Conservation (phyloP, 441 rosid genomes). For the Eutrema salsugineum region DNA sequence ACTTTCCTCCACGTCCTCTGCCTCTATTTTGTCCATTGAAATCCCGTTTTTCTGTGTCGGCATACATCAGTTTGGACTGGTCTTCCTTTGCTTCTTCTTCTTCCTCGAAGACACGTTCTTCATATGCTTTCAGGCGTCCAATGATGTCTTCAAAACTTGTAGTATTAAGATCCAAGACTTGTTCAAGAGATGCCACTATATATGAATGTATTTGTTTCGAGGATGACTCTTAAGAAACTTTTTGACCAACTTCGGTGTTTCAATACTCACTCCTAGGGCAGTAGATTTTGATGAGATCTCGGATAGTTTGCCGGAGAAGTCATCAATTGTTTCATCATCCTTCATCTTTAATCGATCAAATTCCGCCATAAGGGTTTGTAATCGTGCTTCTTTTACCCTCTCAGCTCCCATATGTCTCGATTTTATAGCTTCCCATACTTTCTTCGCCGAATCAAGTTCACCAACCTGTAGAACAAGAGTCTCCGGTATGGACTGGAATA, state of each 20-base stretch:
- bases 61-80: no score
- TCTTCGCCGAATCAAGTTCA: rapidly evolving
- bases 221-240: background rate
- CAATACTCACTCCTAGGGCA: background rate
- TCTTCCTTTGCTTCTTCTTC: no score
- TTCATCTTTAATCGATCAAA: no score
- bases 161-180: background rate
- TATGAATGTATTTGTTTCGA: background rate
- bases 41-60: no score
- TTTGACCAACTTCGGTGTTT: background rate
- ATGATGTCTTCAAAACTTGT: background rate
- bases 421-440: background rate
- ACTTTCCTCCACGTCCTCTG: no score
- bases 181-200: background rate
- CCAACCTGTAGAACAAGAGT: no score
- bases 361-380: background rate
- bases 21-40: no score
- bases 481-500: no score
- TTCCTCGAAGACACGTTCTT: no score
- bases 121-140: background rate
- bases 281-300: background rate
- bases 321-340: background rate
- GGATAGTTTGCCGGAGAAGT: background rate
- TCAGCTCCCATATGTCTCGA: background rate
- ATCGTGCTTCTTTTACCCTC: background rate